A percentile compares a stretch with the other conserved stretches of the same genome.
phyloP scores from a whole-genome alignment of 2,329 filamentous ascomycete genomes.

The Exophiala viscosa region DNA sequence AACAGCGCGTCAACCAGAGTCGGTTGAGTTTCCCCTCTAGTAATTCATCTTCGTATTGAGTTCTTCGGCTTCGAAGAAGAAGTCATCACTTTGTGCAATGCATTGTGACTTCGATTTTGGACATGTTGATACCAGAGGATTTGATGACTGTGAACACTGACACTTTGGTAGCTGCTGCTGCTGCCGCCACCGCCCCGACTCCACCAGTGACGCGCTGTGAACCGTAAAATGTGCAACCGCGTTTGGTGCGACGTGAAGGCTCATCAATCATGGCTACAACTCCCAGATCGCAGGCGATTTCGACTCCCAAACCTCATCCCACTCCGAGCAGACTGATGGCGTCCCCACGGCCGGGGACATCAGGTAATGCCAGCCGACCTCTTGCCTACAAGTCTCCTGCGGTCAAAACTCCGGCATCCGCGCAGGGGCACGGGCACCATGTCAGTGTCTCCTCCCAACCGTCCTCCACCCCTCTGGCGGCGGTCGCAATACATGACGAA shows the following conservation, averaged over 20 bases:
- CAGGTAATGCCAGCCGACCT: constrained; percentile 36
- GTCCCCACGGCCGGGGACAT: constrained; percentile 41
- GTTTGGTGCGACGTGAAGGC: neutral
- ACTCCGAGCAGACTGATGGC: constrained; percentile 44
- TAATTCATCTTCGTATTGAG: too few relatives aligned
- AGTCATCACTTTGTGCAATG: too few relatives aligned
- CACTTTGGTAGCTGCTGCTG: too few relatives aligned
- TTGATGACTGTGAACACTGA: too few relatives aligned
- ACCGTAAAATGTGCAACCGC: neutral
- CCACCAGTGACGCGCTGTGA: too few relatives aligned
- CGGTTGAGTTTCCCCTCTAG: neutral
- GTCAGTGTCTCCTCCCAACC: constrained; percentile 39
- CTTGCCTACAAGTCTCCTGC: constrained; percentile 46
- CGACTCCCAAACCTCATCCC: constrained; percentile 37
- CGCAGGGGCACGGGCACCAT: constrained; percentile 35
- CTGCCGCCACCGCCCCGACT: too few relatives aligned
- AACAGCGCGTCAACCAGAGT: too few relatives aligned
- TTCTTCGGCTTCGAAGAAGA: too few relatives aligned
- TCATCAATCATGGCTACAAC: constrained; percentile 41
- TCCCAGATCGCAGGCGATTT: constrained; percentile 30
- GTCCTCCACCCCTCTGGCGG: constrained; percentile 42
- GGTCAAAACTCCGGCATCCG: constrained; percentile 41
- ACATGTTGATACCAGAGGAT: too few relatives aligned
- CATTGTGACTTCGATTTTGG: too few relatives aligned
- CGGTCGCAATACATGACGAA: constrained; percentile 37